These are phyloP conservation scores for Phytophthora lateralis DNA, from an alignment of 352 stramenopile genomes.

Conservation along the genomic window DNA sequence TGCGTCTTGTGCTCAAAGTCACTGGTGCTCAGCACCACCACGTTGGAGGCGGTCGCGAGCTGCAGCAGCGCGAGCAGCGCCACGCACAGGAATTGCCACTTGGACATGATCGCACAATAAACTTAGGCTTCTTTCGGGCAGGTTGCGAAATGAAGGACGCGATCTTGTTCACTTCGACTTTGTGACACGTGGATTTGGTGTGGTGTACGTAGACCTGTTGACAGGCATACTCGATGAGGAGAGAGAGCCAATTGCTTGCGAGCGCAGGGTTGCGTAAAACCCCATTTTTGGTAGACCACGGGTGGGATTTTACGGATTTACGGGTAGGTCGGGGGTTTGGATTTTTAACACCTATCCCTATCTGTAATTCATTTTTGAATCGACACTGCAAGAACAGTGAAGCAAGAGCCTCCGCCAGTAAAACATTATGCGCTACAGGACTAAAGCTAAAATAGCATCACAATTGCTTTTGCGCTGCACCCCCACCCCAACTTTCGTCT, in stretches of 20 bases:
- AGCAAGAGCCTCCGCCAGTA: too few species aligned
- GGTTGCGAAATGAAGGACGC: not conserved
- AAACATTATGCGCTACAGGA: too few species aligned
- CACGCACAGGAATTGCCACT: slow-evolving; percentile 27
- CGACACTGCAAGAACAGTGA: too few species aligned
- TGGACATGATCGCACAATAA: slow-evolving; percentile 8
- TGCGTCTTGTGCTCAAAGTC: slow-evolving; percentile 93
- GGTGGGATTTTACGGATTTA: too few species aligned
- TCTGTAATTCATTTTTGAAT: too few species aligned
- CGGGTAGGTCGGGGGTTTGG: too few species aligned
- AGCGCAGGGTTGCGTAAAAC: too few species aligned
- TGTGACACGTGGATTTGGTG: slow-evolving; percentile 2
- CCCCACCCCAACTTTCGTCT: too few species aligned
- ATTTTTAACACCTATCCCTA: too few species aligned
- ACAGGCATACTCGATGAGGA: not conserved
- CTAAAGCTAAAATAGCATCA: too few species aligned
- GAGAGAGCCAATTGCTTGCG: not conserved
- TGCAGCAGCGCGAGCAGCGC: slow-evolving; percentile 37
- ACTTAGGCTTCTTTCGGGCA: not conserved
- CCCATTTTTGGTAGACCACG: too few species aligned
- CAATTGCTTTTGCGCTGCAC: too few species aligned
- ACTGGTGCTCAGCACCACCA: slow-evolving; percentile 62
- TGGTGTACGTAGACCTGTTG: not conserved
- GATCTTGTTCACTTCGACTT: not conserved
- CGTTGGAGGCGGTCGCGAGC: slow-evolving; percentile 41